Conservation (phyloP, 129 eudicot genomes). For the Flaveria ramosissima region DNA sequence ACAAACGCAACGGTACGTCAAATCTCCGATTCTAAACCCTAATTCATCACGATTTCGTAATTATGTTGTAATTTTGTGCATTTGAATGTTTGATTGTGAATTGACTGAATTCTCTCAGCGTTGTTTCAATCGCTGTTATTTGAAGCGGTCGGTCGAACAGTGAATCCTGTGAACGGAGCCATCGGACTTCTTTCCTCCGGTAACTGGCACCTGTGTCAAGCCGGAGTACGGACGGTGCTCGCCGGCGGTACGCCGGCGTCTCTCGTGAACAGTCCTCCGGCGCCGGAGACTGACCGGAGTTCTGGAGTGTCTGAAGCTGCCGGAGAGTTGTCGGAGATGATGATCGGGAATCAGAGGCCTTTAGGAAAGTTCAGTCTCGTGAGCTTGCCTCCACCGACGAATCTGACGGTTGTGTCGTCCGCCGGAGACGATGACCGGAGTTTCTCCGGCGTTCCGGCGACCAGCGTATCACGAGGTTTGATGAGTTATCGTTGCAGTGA, state of each 20-base stretch:
- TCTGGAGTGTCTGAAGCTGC: conserved; percentile 25
- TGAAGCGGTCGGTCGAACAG: conserved; percentile 84
- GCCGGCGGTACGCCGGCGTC: conserved; percentile 57
- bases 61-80: neutral
- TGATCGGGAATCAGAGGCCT: conserved; percentile 7
- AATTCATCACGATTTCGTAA: neutral
- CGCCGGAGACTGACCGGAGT: conserved; percentile 21
- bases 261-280: conserved; percentile 15
- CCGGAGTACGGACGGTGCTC: conserved; percentile 61
- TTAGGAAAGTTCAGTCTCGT: neutral
- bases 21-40: neutral
- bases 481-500: conserved; percentile 34
- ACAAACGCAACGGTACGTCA: conserved; percentile 53
- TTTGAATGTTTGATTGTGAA: neutral
- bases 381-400: conserved; percentile 21
- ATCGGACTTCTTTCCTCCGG: conserved; percentile 71
- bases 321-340: conserved; percentile 19
- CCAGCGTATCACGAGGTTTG: conserved; percentile 11
- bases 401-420: conserved; percentile 3
- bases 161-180: conserved; percentile 81
- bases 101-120: conserved; percentile 36
- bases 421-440: conserved; percentile 17
- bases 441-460: neutral
- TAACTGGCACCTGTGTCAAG: conserved; percentile 73
- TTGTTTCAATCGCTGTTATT: conserved; percentile 67